These are phyloP conservation scores for Diutina scorzettiae DNA, from an alignment of 1,139 yeast genomes.

Conservation along the genomic window DNA sequence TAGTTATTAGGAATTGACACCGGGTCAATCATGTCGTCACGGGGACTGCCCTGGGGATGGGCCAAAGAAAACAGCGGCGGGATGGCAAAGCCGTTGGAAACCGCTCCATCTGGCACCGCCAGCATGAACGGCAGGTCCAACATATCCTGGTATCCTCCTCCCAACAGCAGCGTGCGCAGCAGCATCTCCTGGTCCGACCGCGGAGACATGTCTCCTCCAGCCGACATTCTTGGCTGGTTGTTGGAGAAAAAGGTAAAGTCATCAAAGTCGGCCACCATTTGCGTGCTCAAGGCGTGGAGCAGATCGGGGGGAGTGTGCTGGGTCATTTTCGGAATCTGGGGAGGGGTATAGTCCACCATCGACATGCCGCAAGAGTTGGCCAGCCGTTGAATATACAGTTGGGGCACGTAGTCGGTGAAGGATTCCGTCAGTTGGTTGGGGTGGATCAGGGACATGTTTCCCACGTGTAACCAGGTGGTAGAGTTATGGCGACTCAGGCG, in stretches of 20 bases:
- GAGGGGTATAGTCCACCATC: constrained; percentile 32
- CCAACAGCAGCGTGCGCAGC: constrained; percentile 1
- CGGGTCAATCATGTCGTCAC: constrained; percentile 1
- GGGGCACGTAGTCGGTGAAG: constrained; percentile 15
- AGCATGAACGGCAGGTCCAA: constrained; percentile 5
- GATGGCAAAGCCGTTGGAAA: constrained; percentile 1
- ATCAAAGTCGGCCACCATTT: constrained; percentile 13
- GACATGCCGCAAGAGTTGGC: constrained; percentile 16
- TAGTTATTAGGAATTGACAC: constrained; percentile 10
- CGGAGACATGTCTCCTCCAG: not conserved
- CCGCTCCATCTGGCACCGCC: not conserved
- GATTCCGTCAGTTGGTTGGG: constrained; percentile 28
- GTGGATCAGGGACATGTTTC: constrained; percentile 24
- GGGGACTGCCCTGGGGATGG: not conserved
- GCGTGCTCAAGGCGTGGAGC: constrained; percentile 12
- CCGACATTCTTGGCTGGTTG: not conserved
- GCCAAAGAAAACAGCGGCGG: not conserved
- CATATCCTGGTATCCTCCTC: not conserved
- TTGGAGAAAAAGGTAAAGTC: constrained; percentile 12
- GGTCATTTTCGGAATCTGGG: constrained; percentile 26
- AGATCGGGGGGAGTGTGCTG: constrained; percentile 9
- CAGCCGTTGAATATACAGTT: constrained; percentile 25
- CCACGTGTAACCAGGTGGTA: constrained; percentile 34
- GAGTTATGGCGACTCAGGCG: constrained; percentile 34
- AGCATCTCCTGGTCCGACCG: not conserved